These are phyloP conservation scores for Blastocystis sp. DNA, from an alignment of 352 stramenopile species.

Conservation along the genomic window DNA sequence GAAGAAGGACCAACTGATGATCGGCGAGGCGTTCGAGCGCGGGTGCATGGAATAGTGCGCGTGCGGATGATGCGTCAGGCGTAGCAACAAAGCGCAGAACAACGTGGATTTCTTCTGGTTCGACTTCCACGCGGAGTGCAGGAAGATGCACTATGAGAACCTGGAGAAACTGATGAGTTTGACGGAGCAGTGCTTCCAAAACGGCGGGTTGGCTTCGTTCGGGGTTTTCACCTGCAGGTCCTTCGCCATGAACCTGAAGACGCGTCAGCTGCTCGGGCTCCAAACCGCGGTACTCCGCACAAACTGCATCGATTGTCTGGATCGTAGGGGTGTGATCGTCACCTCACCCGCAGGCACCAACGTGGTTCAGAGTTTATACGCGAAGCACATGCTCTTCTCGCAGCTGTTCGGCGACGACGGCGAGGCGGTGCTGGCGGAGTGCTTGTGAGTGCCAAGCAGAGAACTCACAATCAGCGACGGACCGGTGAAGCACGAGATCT, in stretches of 20 bases:
- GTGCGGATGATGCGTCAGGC: not conserved
- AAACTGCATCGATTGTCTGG: conserved; percentile 97
- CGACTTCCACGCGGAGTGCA: conserved; percentile 93
- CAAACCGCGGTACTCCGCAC: conserved; percentile 88
- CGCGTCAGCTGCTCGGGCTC: conserved; percentile 63
- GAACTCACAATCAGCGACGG: not conserved
- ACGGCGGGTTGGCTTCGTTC: conserved; percentile 77
- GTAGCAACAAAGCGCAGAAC: not conserved
- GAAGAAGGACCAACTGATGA: conserved; percentile 83
- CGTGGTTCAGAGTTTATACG: conserved; percentile 90
- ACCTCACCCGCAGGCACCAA: conserved; percentile 78
- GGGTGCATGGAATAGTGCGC: conserved; percentile 18
- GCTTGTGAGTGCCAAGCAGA: not conserved
- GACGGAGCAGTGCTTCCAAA: conserved; percentile 12
- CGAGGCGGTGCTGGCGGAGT: conserved; percentile 75
- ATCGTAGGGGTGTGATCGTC: conserved; percentile 74
- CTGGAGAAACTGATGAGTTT: conserved; percentile 80
- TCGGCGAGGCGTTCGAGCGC: conserved; percentile 84
- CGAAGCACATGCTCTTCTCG: conserved; percentile 80
- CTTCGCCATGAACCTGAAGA: conserved; percentile 67
- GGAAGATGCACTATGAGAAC: conserved; percentile 85
- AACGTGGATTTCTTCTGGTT: conserved; percentile 82
- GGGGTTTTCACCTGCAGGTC: conserved; percentile 79
- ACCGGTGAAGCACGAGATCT: not conserved
- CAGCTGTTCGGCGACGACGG: conserved; percentile 76